A percentile compares a stretch with the other conserved stretches of the same genome.
Evolutionary conservation across 495 filamentous ascomycete species (phyloP).

Genomic region (Penicillium tannophilum): DNA sequence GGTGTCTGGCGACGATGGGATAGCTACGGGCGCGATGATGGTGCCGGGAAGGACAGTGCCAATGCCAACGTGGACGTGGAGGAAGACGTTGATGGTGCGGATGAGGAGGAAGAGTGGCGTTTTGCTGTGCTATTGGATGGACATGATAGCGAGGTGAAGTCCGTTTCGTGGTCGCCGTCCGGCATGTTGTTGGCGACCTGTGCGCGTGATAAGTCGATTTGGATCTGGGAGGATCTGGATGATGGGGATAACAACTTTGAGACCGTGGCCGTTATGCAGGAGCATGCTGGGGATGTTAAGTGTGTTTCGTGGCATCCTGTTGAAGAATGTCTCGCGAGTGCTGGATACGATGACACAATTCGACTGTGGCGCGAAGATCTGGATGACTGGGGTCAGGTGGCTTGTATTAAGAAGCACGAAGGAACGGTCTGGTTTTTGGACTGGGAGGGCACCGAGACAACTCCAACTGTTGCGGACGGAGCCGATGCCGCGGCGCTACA

Average conservation of each 20-base stretch:
- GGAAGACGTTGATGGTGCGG: constrained; percentile 28
- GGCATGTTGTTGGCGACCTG: constrained; percentile 87
- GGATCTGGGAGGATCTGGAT: constrained; percentile 94
- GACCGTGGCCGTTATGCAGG: constrained; percentile 89
- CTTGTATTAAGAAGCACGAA: constrained; percentile 72
- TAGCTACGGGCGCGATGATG: constrained; percentile 39
- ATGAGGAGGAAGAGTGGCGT: constrained; percentile 81
- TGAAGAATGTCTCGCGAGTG: constrained; percentile 78
- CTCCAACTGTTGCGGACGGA: background rate
- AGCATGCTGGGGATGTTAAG: constrained; percentile 95
- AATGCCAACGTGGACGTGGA: constrained; percentile 18
- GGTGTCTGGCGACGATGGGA: constrained; percentile 82
- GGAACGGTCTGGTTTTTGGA: constrained; percentile 86
- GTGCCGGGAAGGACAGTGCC: constrained; percentile 10
- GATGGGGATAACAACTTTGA: constrained; percentile 91
- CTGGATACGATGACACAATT: constrained; percentile 90
- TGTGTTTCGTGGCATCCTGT: constrained; percentile 87
- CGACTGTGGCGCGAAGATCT: constrained; percentile 86
- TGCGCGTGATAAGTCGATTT: constrained; percentile 90
- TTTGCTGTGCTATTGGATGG: constrained; percentile 87
- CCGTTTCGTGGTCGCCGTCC: constrained; percentile 75
- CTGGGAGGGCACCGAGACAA: constrained; percentile 61
- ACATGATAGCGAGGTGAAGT: constrained; percentile 92
- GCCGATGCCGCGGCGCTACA: constrained; percentile 6
- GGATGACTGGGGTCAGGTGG: constrained; percentile 92